These are phyloP conservation scores for Macrotyloma uniflorum DNA, from an alignment of 306 rosid genomes.

Conservation along the genomic window DNA sequence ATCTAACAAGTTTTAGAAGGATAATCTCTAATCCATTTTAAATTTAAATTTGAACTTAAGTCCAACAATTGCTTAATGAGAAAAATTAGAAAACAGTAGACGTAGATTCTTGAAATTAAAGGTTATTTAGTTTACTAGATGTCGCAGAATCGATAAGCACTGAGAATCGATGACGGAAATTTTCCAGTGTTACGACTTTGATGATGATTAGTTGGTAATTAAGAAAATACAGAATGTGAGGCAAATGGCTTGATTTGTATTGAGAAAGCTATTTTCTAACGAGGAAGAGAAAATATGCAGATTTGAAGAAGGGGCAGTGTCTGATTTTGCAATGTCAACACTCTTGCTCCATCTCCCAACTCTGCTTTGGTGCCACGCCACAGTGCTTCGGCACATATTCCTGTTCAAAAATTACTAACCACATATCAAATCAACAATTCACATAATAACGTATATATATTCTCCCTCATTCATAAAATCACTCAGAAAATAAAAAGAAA, in stretches of 20 bases:
- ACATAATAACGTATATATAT: no score
- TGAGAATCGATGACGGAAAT: not conserved
- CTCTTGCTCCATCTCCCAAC: slow-evolving; percentile 89
- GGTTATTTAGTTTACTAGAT: no score
- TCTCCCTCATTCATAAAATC: no score
- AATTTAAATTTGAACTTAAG: no score
- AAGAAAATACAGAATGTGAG: not conserved
- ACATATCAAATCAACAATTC: not conserved
- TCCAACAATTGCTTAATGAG: no score
- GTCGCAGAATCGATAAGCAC: no score
- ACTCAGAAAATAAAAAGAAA: no score
- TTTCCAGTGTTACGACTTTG: slow-evolving; percentile 26
- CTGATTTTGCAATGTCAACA: slow-evolving; percentile 56
- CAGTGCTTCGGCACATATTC: slow-evolving; percentile 66
- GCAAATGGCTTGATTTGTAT: not conserved
- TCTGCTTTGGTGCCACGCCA: slow-evolving; percentile 60
- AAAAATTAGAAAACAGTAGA: no score
- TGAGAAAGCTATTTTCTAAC: slow-evolving; percentile 3
- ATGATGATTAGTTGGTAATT: slow-evolving; percentile 34
- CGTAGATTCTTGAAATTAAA: no score
- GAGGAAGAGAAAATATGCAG: not conserved
- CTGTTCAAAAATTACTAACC: slow-evolving; percentile 42
- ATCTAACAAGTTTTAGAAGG: no score
- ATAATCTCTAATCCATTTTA: no score
- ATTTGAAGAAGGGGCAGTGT: slow-evolving; percentile 62